Evolutionary conservation across 805 yeast species (phyloP), one percentile per base, ranked within the genome.

Genomic region (Clavispora santaluciae): DNA sequence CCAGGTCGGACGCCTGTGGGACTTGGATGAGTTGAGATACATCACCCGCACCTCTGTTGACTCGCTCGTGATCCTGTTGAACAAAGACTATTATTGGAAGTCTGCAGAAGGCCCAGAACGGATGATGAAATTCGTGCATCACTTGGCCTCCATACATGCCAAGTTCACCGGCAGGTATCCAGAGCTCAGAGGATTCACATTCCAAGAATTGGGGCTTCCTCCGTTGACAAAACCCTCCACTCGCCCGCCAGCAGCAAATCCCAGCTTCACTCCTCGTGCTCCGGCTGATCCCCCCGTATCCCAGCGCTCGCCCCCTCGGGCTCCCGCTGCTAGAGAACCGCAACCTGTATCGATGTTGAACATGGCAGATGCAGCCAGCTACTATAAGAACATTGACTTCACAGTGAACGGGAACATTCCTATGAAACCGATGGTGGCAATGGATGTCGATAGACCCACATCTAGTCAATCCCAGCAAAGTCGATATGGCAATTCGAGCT

Each of bases 1-100:
- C 53, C 97, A 90, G 62, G 86, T 90, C 38, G 98, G 98, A 23
- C 76, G 96, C 54, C 84, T 95, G 3, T 90, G 98, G 98, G 81
- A 79, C 46, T 65, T 91, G 53, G 85, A 77, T 44, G 95, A 86
- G 51, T 66, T 91, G 48, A 59, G 70, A 3, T 60, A 62, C 33
- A 60, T 90, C 2, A 79, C 80, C 23, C 70, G 76, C 41, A 73
- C 64, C 21, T 73, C 73, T 10, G 73, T 70, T 2, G 73, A 76
- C 37, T 88, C 90, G 2, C 69, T 86, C 42, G 45, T 73, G 0
- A 66, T 85, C 39, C 67, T 68, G 13, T 70, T 91, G 56, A 84
- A 84, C 30, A 90, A 89, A 56, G 78, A 73, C 35, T 91, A 90
- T 60, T 90, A 81, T 63, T 90, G 97, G 97, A 51, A 54, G 43